Evolutionary conservation across 352 stramenopile species (phyloP), one percentile per base, ranked within the genome.

Genomic region (Globisporangium viniferum): DNA sequence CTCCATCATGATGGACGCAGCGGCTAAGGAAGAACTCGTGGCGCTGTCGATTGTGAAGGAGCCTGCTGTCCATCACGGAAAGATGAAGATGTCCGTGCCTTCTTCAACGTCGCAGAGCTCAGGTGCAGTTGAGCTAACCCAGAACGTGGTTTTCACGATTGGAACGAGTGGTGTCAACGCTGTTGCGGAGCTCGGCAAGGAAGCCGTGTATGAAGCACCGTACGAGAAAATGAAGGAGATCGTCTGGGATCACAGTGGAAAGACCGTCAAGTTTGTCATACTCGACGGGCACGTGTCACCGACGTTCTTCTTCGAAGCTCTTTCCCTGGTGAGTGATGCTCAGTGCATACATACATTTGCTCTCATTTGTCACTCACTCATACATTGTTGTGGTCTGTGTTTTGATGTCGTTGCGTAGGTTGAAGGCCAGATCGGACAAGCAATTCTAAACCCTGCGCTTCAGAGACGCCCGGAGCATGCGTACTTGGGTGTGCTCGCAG

Each of bases 401-500:
- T 44, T 46, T 46, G 7, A 39, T 51, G 15, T 12, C n/a, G 20
- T 33, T 2, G 10, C 18, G 20, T 22, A 82, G 59, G 62, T 92
- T 1, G 82, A 91, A 72, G 55, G 67, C 0, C 74, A 90, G 24
- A 69, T 92, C 6, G 73, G 62, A 8, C 55, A 62, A 2, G 70
- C 74, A 5, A 41, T 92, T 7, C 62, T 64, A 6, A 69, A 74
- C 5, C 53, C 68, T 29, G 69, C 78, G 18, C 62, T 81, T 4
- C 60, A 62, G 18, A 64, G 70, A 6, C 54, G 63, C 9, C 86
- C 82, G 0, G 78, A 88, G 22, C 79, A 90, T 68, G 61, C 82
- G 3, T 92, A 90, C 70, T 75, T 92, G 9, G 86, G 86, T 14
- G 84, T 90, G 24, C 78, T 91, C 12, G 77, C 88, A 5, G 86